phyloP scores from a whole-genome alignment of 805 yeast genomes.

The Isabelozyma pseudorhagii region DNA sequence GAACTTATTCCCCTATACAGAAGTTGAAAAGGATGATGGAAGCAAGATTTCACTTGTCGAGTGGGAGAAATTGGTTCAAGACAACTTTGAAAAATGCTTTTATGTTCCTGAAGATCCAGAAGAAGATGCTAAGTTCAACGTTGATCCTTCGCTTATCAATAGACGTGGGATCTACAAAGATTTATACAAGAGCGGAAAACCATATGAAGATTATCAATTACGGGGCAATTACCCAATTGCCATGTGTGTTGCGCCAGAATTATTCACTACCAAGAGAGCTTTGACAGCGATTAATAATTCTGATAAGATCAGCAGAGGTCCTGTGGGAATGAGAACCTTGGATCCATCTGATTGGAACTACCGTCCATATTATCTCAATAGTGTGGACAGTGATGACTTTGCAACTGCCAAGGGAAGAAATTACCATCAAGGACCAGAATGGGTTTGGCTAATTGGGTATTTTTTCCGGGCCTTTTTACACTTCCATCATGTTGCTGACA shows the following conservation, averaged over 20 bases:
- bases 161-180: slow-evolving; percentile 96
- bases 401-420: slow-evolving; percentile 94
- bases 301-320: slow-evolving; percentile 76
- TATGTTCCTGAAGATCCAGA: slow-evolving; percentile 66
- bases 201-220: slow-evolving; percentile 89
- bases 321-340: slow-evolving; percentile 85
- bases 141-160: slow-evolving; percentile 67
- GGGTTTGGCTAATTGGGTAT: slow-evolving; percentile 93
- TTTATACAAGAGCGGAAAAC: slow-evolving; percentile 73
- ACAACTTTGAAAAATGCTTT: slow-evolving; percentile 75
- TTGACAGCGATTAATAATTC: slow-evolving; percentile 65
- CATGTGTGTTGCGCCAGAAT: slow-evolving; percentile 91
- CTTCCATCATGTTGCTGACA: slow-evolving; percentile 43
- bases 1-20: slow-evolving; percentile 55
- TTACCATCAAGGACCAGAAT: slow-evolving; percentile 98
- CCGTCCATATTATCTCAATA: slow-evolving; percentile 81
- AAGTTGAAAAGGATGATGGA: slow-evolving; percentile 62
- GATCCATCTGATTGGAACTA: slow-evolving; percentile 93
- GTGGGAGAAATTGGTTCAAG: slow-evolving; percentile 72
- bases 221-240: slow-evolving; percentile 93
- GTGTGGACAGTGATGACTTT: slow-evolving; percentile 80
- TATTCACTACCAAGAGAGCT: slow-evolving; percentile 65
- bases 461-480: slow-evolving; percentile 73
- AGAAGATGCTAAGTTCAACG: slow-evolving; percentile 58
- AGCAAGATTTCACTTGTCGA: slow-evolving; percentile 50